These are phyloP conservation scores for Nasturtium officinale DNA, from an alignment of 345 rosid species.

Conservation along the genomic window DNA sequence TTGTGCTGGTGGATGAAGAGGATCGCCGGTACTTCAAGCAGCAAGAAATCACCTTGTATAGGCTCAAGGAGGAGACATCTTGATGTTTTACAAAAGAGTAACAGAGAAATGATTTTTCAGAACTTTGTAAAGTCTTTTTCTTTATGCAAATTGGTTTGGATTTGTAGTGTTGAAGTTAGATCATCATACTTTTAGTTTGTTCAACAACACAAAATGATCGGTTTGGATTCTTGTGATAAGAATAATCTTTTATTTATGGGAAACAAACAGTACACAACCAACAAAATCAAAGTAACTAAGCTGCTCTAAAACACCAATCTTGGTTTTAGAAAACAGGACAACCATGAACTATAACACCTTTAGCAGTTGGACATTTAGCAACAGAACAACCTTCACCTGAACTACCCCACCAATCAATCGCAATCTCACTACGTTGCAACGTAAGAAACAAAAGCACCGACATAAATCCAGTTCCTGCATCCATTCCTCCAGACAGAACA, in stretches of 20 bases:
- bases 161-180: slow-evolving; percentile 21
- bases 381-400: slow-evolving; percentile 60
- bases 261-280: not conserved
- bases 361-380: slow-evolving; percentile 74
- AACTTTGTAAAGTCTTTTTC: slow-evolving; percentile 49
- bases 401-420: slow-evolving; percentile 72
- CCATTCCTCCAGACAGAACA: slow-evolving; percentile 71
- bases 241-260: too few species aligned
- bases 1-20: slow-evolving; percentile 93
- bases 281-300: not conserved
- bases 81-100: slow-evolving; percentile 38
- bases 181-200: slow-evolving; percentile 31
- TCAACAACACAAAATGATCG: slow-evolving; percentile 6
- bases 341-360: slow-evolving; percentile 53
- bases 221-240: slow-evolving; percentile 24
- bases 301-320: not conserved
- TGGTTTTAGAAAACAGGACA: slow-evolving; percentile 56
- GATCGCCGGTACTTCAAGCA: slow-evolving; percentile 93
- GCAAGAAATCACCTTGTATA: slow-evolving; percentile 81
- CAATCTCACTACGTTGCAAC: slow-evolving; percentile 48
- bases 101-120: slow-evolving; percentile 11
- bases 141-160: slow-evolving; percentile 23
- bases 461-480: slow-evolving; percentile 83
- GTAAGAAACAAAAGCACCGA: slow-evolving; percentile 57
- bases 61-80: slow-evolving; percentile 66